These are phyloP conservation scores for Auriculariales sp. DNA, from an alignment of 768 basidiomycete species.

Conservation along the genomic window DNA sequence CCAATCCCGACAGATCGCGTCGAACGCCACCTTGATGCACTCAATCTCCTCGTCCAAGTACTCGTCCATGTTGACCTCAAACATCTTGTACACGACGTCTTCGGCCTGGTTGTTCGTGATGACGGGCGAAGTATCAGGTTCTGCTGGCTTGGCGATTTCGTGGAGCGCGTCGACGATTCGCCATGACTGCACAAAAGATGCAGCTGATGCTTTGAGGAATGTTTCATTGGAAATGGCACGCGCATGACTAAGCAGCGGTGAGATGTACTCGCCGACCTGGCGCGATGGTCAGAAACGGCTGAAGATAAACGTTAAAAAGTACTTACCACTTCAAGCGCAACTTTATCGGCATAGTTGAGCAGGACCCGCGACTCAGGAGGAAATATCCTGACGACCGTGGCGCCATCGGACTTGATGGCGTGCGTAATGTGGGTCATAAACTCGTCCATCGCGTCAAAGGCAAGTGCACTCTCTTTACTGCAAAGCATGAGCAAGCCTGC, in stretches of 20 bases:
- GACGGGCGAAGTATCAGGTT: conserved; percentile 15
- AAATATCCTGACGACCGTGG: conserved; percentile 73
- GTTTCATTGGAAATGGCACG: conserved; percentile 55
- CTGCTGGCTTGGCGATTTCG: conserved; percentile 23
- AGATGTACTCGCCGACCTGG: conserved; percentile 79
- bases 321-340: conserved; percentile 74
- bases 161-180: conserved; percentile 68
- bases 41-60: conserved; percentile 93
- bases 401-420: conserved; percentile 59
- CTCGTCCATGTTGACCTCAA: conserved; percentile 93
- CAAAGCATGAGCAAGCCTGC: background rate
- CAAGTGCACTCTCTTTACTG: conserved; percentile 45
- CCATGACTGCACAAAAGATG: conserved; percentile 80
- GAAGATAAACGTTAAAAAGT: conserved; percentile 1
- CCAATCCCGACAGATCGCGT: conserved; percentile 67
- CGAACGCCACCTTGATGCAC: conserved; percentile 56
- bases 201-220: conserved; percentile 77
- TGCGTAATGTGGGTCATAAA: conserved; percentile 63
- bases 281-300: background rate
- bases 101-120: conserved; percentile 47
- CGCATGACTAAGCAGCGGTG: conserved; percentile 59
- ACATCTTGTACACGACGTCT: conserved; percentile 85
- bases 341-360: conserved; percentile 65
- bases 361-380: conserved; percentile 67
- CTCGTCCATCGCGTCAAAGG: conserved; percentile 87